A percentile compares a stretch with the other conserved stretches of the same genome.
Conservation (phyloP, 805 yeast species). For the Wickerhamiella kurtzmanii region DNA sequence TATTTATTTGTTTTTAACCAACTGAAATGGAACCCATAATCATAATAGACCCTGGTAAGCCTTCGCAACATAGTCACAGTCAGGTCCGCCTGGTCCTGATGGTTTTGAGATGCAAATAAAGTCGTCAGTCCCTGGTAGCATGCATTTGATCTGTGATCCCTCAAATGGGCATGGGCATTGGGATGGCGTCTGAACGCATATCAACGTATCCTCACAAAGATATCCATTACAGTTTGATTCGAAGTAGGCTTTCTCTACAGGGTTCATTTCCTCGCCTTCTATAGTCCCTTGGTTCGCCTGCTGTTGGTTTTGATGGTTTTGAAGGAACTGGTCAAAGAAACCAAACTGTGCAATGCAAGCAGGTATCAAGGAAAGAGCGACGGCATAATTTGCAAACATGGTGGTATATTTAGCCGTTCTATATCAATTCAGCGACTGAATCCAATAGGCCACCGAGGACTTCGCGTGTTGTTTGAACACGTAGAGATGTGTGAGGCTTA, state of each 20-base stretch:
- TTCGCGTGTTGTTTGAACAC: too few relatives aligned
- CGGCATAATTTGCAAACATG: neutral
- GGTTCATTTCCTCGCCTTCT: constrained; percentile 9
- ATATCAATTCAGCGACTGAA: too few relatives aligned
- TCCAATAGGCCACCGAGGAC: too few relatives aligned
- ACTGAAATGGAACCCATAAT: neutral
- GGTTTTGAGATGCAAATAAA: constrained; percentile 79
- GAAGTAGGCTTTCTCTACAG: constrained; percentile 15
- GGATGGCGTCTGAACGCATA: constrained; percentile 53
- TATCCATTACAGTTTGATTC: constrained; percentile 44
- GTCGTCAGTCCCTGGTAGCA: constrained; percentile 49
- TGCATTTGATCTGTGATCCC: constrained; percentile 68
- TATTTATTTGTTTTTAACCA: neutral
- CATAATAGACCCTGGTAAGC: constrained; percentile 50
- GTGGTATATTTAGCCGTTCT: too few relatives aligned
- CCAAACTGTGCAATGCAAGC: constrained; percentile 17
- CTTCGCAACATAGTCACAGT: constrained; percentile 72
- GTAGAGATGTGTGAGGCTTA: too few relatives aligned
- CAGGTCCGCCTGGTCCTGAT: constrained; percentile 38
- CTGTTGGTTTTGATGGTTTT: constrained; percentile 28
- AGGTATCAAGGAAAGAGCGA: neutral
- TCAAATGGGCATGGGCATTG: constrained; percentile 91
- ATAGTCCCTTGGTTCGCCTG: constrained; percentile 4
- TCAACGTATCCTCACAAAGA: constrained; percentile 70
- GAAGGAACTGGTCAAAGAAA: constrained; percentile 30